These are phyloP conservation scores for Stromatinia cepivora DNA, from an alignment of 2,329 filamentous ascomycete species.

Conservation along the genomic window DNA sequence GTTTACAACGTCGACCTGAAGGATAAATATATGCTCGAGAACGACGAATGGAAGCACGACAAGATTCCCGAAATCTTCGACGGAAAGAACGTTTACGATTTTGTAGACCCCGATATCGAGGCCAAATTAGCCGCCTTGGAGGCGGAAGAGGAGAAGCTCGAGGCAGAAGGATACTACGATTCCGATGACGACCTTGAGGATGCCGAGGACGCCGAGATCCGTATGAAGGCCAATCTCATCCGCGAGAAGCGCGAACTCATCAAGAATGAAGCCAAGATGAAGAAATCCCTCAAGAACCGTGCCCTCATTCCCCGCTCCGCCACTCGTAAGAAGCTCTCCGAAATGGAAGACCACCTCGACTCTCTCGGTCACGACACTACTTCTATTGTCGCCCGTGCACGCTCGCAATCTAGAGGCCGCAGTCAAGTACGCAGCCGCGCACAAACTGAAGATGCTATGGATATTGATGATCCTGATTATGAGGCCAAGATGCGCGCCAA, in stretches of 20 bases:
- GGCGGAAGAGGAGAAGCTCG: slow-evolving; percentile 90
- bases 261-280: slow-evolving; percentile 91
- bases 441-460: slow-evolving; percentile 72
- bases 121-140: slow-evolving; percentile 87
- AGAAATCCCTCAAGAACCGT: slow-evolving; percentile 95
- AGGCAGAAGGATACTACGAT: slow-evolving; percentile 92
- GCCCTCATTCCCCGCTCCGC: slow-evolving; percentile 85
- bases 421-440: slow-evolving; percentile 63
- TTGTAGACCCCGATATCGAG: slow-evolving; percentile 95
- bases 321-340: slow-evolving; percentile 77
- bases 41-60: slow-evolving; percentile 94
- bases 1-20: slow-evolving; percentile 94
- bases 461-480: slow-evolving; percentile 59
- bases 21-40: slow-evolving; percentile 81
- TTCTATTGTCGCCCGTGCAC: slow-evolving; percentile 70
- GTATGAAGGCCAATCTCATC: slow-evolving; percentile 92
- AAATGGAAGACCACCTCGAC: slow-evolving; percentile 85
- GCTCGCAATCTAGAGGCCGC: slow-evolving; percentile 70
- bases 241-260: slow-evolving; percentile 92
- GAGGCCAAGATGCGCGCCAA: slow-evolving; percentile 66
- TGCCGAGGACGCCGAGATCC: slow-evolving; percentile 81
- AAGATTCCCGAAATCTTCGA: slow-evolving; percentile 92
- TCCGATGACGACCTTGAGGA: slow-evolving; percentile 79
- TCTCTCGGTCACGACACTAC: slow-evolving; percentile 82
- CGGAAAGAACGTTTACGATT: slow-evolving; percentile 97